These are phyloP conservation scores for Pleurotus tuber-regium DNA, from an alignment of 768 basidiomycete species.

Conservation along the genomic window DNA sequence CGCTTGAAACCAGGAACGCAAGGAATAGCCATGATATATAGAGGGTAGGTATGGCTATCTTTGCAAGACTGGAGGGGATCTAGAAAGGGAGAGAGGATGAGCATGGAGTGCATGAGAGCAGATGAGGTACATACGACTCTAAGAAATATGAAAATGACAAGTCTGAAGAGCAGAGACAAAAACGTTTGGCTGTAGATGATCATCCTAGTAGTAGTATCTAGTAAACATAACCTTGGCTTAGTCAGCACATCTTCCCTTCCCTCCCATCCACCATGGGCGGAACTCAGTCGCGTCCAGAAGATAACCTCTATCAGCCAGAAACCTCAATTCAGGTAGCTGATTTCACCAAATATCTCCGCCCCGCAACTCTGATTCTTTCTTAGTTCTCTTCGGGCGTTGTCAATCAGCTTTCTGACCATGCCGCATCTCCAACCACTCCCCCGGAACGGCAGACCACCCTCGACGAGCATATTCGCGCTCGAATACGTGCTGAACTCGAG, in stretches of 20 bases:
- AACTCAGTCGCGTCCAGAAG: background rate
- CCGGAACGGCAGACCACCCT: slow-evolving; percentile 71
- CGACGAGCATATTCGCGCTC: slow-evolving; percentile 69
- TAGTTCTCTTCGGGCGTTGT: slow-evolving; percentile 87
- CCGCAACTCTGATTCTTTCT: background rate
- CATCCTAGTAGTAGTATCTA: background rate
- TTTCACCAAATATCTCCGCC: background rate
- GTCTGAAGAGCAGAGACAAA: slow-evolving; percentile 37
- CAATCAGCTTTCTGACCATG: slow-evolving; percentile 68
- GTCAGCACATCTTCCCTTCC: background rate
- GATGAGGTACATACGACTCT: slow-evolving; percentile 38
- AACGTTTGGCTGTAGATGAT: slow-evolving; percentile 8
- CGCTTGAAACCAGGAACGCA: background rate
- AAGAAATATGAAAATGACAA: slow-evolving; percentile 46
- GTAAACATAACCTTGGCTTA: too few relatives aligned
- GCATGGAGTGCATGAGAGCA: background rate
- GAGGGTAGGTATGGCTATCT: slow-evolving; percentile 25
- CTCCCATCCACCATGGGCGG: background rate
- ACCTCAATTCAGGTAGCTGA: slow-evolving; percentile 1
- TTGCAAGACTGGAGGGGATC: slow-evolving; percentile 38
- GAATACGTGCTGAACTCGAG: slow-evolving; percentile 67
- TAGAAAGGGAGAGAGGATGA: slow-evolving; percentile 14
- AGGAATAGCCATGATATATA: slow-evolving; percentile 21
- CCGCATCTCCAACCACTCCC: slow-evolving; percentile 55
- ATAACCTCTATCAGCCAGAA: background rate